phyloP scores from a whole-genome alignment of 805 yeast genomes.

The Millerozyma miso region DNA sequence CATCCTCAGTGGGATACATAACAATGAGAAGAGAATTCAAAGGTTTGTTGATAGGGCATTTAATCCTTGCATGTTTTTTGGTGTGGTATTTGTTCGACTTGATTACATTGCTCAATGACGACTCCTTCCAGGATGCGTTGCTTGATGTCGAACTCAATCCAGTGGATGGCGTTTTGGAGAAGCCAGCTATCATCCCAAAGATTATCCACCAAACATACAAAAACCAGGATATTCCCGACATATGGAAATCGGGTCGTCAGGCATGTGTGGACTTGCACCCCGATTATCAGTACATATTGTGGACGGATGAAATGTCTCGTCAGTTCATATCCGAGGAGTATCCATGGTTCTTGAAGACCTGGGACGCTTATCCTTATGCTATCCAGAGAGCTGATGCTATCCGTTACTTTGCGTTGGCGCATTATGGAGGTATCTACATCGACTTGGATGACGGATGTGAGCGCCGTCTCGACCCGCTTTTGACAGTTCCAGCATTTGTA shows the following conservation, averaged over 20 bases:
- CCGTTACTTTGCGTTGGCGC: slow-evolving; percentile 76
- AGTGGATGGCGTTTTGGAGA: slow-evolving; percentile 35
- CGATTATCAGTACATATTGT: slow-evolving; percentile 79
- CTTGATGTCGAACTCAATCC: slow-evolving; percentile 61
- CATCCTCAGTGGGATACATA: too few relatives aligned
- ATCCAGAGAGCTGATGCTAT: slow-evolving; percentile 90
- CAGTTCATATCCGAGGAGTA: slow-evolving; percentile 74
- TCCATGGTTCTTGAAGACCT: slow-evolving; percentile 81
- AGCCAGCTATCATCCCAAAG: slow-evolving; percentile 69
- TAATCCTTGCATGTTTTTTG: slow-evolving; percentile 48
- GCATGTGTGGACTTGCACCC: slow-evolving; percentile 76
- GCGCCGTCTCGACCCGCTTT: slow-evolving; percentile 71
- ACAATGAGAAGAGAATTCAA: slow-evolving; percentile 64
- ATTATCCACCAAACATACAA: slow-evolving; percentile 93
- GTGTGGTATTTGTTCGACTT: slow-evolving; percentile 68
- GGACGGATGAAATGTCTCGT: slow-evolving; percentile 86
- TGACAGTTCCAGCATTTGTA: slow-evolving; percentile 79
- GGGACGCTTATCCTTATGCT: slow-evolving; percentile 73
- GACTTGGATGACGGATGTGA: slow-evolving; percentile 90
- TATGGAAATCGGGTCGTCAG: slow-evolving; percentile 76
- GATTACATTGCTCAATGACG: slow-evolving; percentile 70
- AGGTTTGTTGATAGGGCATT: slow-evolving; percentile 56
- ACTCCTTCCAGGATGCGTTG: slow-evolving; percentile 60
- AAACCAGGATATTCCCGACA: slow-evolving; percentile 69
- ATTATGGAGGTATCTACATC: slow-evolving; percentile 86